Percentiles rank a stretch among this genome's conserved stretches.
These are phyloP conservation scores for Sporothrix pallida DNA, from an alignment of 2,329 filamentous ascomycete genomes.

Conservation along the genomic window DNA sequence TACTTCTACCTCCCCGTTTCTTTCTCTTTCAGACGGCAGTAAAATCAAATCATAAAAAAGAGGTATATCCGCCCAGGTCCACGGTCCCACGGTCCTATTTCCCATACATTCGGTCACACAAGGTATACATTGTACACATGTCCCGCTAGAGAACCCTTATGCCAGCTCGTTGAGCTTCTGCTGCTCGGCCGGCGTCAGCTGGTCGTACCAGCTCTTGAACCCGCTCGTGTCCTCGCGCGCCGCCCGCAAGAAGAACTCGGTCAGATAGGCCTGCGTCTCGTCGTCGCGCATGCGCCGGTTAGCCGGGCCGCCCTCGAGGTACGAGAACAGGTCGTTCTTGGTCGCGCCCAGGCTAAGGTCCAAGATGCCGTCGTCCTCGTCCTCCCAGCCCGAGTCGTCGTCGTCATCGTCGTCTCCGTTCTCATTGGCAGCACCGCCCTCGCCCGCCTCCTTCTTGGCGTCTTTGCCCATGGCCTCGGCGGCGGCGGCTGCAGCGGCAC, in stretches of 20 bases:
- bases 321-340: constrained; percentile 81
- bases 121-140: neutral
- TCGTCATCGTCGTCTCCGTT: constrained; percentile 60
- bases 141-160: neutral
- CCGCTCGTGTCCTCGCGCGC: constrained; percentile 62
- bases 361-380: constrained; percentile 78
- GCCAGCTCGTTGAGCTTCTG: constrained; percentile 61
- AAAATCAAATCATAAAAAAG: neutral
- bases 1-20: no score
- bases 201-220: constrained; percentile 63
- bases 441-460: neutral
- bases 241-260: constrained; percentile 75
- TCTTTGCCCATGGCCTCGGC: constrained; percentile 53
- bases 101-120: neutral
- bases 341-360: constrained; percentile 74
- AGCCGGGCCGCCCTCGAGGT: constrained; percentile 63
- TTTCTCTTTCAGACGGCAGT: neutral
- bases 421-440: neutral
- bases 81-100: no score
- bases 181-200: constrained; percentile 63
- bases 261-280: constrained; percentile 84
- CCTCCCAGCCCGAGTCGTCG: constrained; percentile 83
- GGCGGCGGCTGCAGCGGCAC: constrained; percentile 65
- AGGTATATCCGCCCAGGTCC: constrained; percentile 15
- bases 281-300: constrained; percentile 75